These are phyloP conservation scores for Syzygium aromaticum DNA, from an alignment of 345 rosid species.

Conservation along the genomic window DNA sequence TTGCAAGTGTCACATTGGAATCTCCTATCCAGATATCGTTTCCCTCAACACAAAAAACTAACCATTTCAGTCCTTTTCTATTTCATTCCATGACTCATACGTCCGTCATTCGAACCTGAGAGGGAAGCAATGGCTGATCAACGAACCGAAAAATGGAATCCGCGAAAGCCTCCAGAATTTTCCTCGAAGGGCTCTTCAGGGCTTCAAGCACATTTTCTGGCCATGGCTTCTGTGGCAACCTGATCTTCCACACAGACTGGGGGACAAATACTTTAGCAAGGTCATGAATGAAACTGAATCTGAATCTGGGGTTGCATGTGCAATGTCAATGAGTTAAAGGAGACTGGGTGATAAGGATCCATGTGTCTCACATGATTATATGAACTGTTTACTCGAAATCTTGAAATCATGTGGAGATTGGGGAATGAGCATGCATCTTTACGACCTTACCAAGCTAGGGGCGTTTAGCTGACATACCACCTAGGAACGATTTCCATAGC, in stretches of 20 bases:
- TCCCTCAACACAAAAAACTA: not conserved
- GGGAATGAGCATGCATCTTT: not conserved
- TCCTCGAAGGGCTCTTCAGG: slow-evolving; percentile 8
- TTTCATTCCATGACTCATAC: not conserved
- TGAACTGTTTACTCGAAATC: not conserved
- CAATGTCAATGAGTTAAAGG: not conserved
- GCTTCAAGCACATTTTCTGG: slow-evolving; percentile 5
- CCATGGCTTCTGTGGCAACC: slow-evolving; percentile 9
- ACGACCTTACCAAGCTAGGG: not conserved
- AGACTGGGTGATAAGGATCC: not conserved
- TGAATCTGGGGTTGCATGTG: not conserved
- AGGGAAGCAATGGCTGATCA: slow-evolving; percentile 32
- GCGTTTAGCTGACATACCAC: not conserved
- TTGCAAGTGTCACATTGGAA: too few relatives aligned
- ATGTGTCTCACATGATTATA: not conserved
- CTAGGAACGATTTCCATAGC: not conserved
- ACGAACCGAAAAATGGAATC: slow-evolving; percentile 28
- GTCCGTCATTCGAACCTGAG: slow-evolving; percentile 15
- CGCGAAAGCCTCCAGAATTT: slow-evolving; percentile 29
- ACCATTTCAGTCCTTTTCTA: not conserved
- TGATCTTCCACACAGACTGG: slow-evolving; percentile 16
- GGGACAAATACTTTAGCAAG: not conserved
- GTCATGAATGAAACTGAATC: not conserved
- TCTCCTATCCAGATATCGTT: too few relatives aligned
- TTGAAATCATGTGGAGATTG: not conserved